Base-by-base conservation (phyloP, 441 rosid species). In the Brassica balearica region DNA sequence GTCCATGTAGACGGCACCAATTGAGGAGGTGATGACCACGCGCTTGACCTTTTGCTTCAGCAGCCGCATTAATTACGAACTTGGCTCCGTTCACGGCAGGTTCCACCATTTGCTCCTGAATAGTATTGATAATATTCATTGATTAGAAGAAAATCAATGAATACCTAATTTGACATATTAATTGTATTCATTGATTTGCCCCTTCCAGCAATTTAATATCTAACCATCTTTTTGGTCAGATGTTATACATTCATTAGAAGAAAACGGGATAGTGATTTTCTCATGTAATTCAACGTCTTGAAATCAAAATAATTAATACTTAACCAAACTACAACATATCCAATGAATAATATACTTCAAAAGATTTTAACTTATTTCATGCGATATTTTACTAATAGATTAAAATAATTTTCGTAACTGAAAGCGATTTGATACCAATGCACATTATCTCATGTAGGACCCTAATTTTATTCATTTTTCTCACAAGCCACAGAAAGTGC, bases 21-120 rank as follows among this genome's bases (percentile, higher is more conserved):
- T 91, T 0, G 97, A 93, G 0, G 99, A 96, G 0, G 97, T 91
- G 87, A 91, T 91, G 29, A 91, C 97, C 36, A 91, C 89, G 3
- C 97, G 91, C 68, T 87, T 85, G 23, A 85, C 95, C 46, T 89
- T 89, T 89, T 56, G 92, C 90, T 78, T 88, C 94, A 0, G 92
- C 88, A 1, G 97, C 97, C 0, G 97, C 97, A 12, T 75, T 73
- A 2, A 96, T 87, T 72, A 93, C 97, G 68, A 89, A 92, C 81
- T 85, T 85, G 2, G 98, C 90, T 73, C 98, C 98, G 2, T 80
- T 81, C 83, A 93, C 95, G 0, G 99, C 96, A 1, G 98, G 97
- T 85, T 95, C 98, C 88, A 92, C 87, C 97, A 95, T 93, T 91
- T 91, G 89, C 80, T 93, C 98, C 99, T 25, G 27, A 25, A 25